Evolutionary conservation across 1,284 basidiomycete genomes (phyloP), one percentile per base, ranked within the genome.

Genomic region (Cutaneotrichosporon sp.): DNA sequence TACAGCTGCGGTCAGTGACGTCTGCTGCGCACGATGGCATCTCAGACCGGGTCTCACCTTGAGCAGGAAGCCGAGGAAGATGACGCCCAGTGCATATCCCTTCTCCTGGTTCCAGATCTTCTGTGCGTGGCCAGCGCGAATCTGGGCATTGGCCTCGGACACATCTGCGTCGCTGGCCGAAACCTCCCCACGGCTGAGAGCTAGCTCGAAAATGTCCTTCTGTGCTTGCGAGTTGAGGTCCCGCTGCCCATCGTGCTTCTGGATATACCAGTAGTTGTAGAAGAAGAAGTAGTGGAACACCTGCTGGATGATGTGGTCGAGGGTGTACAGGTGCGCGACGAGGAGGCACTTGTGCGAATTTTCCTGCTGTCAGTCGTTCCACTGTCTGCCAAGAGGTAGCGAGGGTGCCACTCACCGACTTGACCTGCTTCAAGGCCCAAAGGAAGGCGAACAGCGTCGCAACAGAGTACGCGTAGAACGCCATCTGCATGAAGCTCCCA

Each of bases 301-400:
- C 0, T 91, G 90, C n/a, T 86, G 88, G 62, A 99, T 79, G 59
- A 96, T 75, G 74, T 98, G 93, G 76, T 99, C 94, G 47, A 88
- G 81, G 52, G 88, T 82, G 77, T 92, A 97, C 24, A 93, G 76
- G 71, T 99, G 92, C 0, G 94, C 88, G 68, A 96, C 92, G 64
- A 89, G 87, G 26, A 96, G 81, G 5, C 86, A 84, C 55, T 87
- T 82, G 61, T 84, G 84, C 1, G 90, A 79, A 61, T 90, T 83
- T 79, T 97, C 92, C 91, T 96, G 76, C 44, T 38, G 38, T 46
- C 22, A 53, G 54, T n/a, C n/a, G 24, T 17, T 25, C 1, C n/a
- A n/a, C n/a, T n/a, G n/a, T n/a, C n/a, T n/a, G 8, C n/a, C 16
- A 52, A 24, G 43, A 49, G 47, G 17, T n/a, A n/a, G 14, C 44